Evolutionary conservation across 345 rosid genomes (phyloP).

Genomic region (Geranium brycei): DNA sequence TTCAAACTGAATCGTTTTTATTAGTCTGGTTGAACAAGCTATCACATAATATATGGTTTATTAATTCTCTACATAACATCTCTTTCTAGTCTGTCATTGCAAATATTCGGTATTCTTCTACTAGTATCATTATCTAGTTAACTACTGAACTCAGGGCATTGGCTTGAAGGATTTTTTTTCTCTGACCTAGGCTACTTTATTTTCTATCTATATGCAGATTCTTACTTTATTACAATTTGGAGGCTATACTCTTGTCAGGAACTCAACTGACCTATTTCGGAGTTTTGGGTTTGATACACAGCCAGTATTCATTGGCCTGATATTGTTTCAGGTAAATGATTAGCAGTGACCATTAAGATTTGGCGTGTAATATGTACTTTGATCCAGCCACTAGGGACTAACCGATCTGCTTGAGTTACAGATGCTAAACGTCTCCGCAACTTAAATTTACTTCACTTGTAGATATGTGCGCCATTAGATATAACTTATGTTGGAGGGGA

Average conservation of each 20-base stretch:
- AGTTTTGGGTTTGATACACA: conserved; percentile 96
- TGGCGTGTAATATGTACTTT: background rate
- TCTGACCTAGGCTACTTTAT: background rate
- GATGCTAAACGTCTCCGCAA: background rate
- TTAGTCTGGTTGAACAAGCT: background rate
- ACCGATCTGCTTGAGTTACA: background rate
- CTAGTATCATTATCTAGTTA: background rate
- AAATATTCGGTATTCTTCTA: background rate
- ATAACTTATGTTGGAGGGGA: too few relatives aligned
- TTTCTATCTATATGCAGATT: conserved; percentile 34
- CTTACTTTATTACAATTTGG: conserved; percentile 86
- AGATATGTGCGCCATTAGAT: too few relatives aligned
- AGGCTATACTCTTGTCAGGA: conserved; percentile 96
- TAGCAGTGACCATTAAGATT: background rate
- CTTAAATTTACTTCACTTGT: background rate
- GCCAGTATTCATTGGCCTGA: conserved; percentile 85
- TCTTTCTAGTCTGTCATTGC: background rate
- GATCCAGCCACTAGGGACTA: background rate
- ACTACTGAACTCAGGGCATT: background rate
- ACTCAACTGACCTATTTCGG: conserved; percentile 77
- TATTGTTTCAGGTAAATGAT: conserved; percentile 76
- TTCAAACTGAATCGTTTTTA: too few relatives aligned
- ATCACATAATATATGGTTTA: background rate
- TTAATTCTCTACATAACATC: background rate
- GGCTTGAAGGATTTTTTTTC: background rate